Base-by-base conservation (phyloP, 1,284 basidiomycete species). In the Sanghuangporus baumii region DNA sequence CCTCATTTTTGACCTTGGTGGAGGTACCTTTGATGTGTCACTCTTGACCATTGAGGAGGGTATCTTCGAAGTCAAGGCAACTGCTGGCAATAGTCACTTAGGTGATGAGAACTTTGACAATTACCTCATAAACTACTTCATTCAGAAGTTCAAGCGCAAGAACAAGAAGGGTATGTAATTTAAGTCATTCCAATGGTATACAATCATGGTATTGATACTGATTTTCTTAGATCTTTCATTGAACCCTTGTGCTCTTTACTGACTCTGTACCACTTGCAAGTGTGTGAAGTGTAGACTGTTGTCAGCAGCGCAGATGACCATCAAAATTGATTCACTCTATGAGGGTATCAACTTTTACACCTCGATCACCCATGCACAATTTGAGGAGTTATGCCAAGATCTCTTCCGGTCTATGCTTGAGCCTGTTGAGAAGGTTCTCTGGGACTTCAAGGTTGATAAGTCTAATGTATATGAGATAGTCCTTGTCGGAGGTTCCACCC, bases 31-130 rank as follows among this genome's bases (percentile, higher is more conserved):
- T 77, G 96, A 98, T 89, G 96, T 98, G 38, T 98, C 96, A 38
- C 92, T 99, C 66, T 80, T 99, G 69, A 96, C 95, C 67, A 98
- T 98, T 67, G 94, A 98, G 77, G 96, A 97, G 79, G 96, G 95
- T 77, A 95, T 99, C 78, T 99, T 98, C 81, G 96, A 97, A 78
- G 96, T 98, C 77, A 96, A 97, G 83, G 94, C 96, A 66, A 98
- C 96, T 67, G 96, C 96, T 66, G 96, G 96, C 86, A 96, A 98
- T 81, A 99, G 96, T 66, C 96, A 98, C 78, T 84, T 98, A 75
- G 96, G 96, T 81, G 96, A 96, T 81, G 96, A 98, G 80, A 96
- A 98, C 79, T 99, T 98, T 72, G 96, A 98, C 78, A 98, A 98
- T 84, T 88, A 92, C 70, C 91, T 98, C 70, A 93, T 98, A 75